Percentiles rank a stretch among this genome's conserved stretches.
Evolutionary conservation across 345 rosid species (phyloP).

Genomic region (Populus davidiana): DNA sequence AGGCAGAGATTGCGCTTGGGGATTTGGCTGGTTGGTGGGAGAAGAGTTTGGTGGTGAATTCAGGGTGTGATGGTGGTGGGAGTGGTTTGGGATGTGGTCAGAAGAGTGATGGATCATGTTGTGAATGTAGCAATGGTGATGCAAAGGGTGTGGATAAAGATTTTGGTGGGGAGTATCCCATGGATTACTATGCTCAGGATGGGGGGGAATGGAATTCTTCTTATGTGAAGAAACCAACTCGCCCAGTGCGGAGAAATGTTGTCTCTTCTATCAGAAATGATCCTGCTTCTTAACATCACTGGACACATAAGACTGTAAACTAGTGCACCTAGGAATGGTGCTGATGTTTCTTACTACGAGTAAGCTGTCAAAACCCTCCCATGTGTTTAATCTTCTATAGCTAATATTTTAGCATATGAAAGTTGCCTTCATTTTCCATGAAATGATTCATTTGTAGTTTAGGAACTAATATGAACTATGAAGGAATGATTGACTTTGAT

Average conservation of each 20-base stretch:
- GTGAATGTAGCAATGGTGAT: constrained; percentile 33
- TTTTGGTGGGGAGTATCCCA: constrained; percentile 64
- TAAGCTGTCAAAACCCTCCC: neutral
- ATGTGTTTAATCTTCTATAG: too few relatives aligned
- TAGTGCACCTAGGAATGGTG: neutral
- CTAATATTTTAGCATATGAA: neutral
- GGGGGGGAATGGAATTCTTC: constrained; percentile 97
- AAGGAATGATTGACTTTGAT: neutral
- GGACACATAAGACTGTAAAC: neutral
- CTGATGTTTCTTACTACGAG: neutral
- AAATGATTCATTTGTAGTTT: neutral
- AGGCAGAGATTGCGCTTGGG: constrained; percentile 85
- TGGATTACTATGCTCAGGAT: constrained; percentile 95
- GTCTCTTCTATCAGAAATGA: neutral
- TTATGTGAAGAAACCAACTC: constrained; percentile 59
- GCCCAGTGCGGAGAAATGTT: constrained; percentile 25
- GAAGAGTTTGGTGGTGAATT: constrained; percentile 16
- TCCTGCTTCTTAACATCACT: neutral
- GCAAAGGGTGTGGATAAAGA: constrained; percentile 20
- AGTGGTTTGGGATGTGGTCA: constrained; percentile 22
- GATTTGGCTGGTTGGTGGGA: constrained; percentile 84
- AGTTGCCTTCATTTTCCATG: neutral
- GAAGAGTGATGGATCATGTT: constrained; percentile 19
- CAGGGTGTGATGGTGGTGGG: constrained; percentile 14
- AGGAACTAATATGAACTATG: neutral